Evolutionary conservation across 202 grass and related monocot genomes (phyloP).

Genomic region (Saccharum hybrid): DNA sequence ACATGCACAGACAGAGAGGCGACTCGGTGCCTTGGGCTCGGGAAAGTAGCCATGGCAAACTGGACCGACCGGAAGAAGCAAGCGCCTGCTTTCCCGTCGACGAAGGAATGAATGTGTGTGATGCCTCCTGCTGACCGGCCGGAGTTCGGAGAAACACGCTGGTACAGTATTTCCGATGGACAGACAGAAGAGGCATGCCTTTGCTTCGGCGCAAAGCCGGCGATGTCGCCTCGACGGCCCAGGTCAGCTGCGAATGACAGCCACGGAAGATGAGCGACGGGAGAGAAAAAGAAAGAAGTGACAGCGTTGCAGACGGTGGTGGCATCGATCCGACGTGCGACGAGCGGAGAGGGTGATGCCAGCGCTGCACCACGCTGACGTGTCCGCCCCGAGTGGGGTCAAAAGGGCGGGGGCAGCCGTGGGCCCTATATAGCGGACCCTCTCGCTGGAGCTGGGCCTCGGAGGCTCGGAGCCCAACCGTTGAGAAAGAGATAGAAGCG

Average conservation of each 20-base stretch:
- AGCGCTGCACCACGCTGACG: not conserved
- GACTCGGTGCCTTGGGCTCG: conserved; percentile 28
- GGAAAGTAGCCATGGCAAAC: conserved; percentile 43
- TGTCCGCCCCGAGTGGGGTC: not conserved
- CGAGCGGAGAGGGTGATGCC: conserved; percentile 33
- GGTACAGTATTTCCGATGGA: not conserved
- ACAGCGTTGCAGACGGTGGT: not conserved
- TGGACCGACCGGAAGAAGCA: conserved; percentile 38
- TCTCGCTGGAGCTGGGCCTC: not conserved
- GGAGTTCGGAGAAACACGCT: not conserved
- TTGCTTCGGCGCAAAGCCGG: not conserved
- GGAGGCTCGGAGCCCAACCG: not conserved
- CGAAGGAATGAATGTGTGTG: not conserved
- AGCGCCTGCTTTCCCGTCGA: not conserved
- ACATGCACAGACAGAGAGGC: not conserved
- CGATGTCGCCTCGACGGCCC: not conserved
- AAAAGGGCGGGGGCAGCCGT: not conserved
- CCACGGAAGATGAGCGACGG: conserved; percentile 16
- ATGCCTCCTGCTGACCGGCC: not conserved
- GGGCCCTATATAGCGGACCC: conserved; percentile 10
- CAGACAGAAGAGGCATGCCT: no score
- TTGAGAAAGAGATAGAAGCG: not conserved
- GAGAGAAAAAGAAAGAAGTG: not conserved
- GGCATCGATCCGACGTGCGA: conserved; percentile 10
- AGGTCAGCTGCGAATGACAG: not conserved